Conservation (phyloP, 345 rosid species). For the Erucastrum elatum region DNA sequence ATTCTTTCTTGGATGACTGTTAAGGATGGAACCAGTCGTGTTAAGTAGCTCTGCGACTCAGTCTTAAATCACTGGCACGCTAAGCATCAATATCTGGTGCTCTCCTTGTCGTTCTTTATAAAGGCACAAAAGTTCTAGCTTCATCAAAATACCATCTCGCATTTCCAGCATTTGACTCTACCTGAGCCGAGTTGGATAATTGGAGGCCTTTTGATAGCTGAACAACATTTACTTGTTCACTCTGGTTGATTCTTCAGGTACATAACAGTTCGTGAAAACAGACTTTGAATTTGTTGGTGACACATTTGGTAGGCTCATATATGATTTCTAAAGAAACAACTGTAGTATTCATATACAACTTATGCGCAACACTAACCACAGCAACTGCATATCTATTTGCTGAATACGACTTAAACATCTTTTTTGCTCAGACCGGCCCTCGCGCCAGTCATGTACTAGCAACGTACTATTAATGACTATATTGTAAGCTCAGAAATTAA, state of each 20-base stretch:
- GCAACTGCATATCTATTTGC: conserved; percentile 35
- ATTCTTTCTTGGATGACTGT: not conserved
- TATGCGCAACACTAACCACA: conserved; percentile 27
- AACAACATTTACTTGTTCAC: conserved; percentile 26
- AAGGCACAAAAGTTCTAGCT: conserved; percentile 23
- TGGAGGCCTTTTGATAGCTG: conserved; percentile 32
- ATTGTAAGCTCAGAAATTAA: not conserved
- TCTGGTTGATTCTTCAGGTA: conserved; percentile 35
- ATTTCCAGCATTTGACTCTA: conserved; percentile 13
- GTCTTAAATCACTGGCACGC: conserved; percentile 13
- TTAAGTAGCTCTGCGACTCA: conserved; percentile 25
- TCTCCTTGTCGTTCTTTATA: conserved; percentile 32
- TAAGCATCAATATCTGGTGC: conserved; percentile 36
- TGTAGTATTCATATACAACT: conserved; percentile 31
- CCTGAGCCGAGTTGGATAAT: conserved; percentile 26
- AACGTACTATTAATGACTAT: too few relatives aligned
- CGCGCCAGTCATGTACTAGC: too few relatives aligned
- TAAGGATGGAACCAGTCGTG: conserved; percentile 22
- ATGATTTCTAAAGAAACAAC: conserved; percentile 28
- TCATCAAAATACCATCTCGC: conserved; percentile 12
- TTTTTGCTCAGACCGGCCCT: conserved; percentile 25
- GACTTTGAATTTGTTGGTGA: not conserved
- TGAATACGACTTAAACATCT: conserved; percentile 41
- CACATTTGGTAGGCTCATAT: not conserved
- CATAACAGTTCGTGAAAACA: not conserved